Base-by-base conservation (phyloP, 1,284 basidiomycete species). In the Porodaedalea pini region DNA sequence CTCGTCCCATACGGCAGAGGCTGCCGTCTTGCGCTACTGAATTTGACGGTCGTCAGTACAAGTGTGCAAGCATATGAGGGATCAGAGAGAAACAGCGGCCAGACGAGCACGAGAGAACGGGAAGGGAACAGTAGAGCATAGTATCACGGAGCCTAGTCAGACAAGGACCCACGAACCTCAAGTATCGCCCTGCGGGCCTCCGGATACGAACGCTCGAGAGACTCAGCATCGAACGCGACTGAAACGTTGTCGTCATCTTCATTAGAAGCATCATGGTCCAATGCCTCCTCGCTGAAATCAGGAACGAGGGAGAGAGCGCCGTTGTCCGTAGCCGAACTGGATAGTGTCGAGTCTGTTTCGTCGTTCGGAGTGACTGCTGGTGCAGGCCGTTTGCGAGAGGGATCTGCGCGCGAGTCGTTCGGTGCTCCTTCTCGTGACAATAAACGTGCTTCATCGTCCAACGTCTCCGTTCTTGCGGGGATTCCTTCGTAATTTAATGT, bases 11-110 rank as follows among this genome's bases (percentile, higher is more conserved):
- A 65, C 50, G 31, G 64, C 60, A 8, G 43, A 44, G 13, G 60
- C 61, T 19, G 63, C 51, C 32, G 57, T 58, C 58, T 69, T 70
- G 43, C 69, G 66, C 71, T 71, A 71, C 69, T 71, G n/a, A n/a
- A n/a, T n/a, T n/a, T n/a, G n/a, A n/a, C n/a, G n/a, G n/a, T n/a
- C n/a, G n/a, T n/a, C n/a, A n/a, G n/a, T n/a, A n/a, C n/a, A n/a
- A n/a, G n/a, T n/a, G n/a, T n/a, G n/a, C n/a, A n/a, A n/a, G n/a
- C n/a, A 51, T 15, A 32, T 5, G 25, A 7, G 40, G 10, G 2
- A 8, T 31, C n/a, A 19, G 53, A 3, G 19, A 23, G 41, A 17
- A 3, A 8, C 8, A 15, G 17, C 17, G 40, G 17, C 3, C 6
- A n/a, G 2, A 4, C 6, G 36, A 52, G n/a, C 13, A 40, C 17